A percentile compares a stretch with the other conserved stretches of the same genome.
These are phyloP conservation scores for Eimeria necatrix DNA, from an alignment of 169 alveolate species.

Conservation along the genomic window DNA sequence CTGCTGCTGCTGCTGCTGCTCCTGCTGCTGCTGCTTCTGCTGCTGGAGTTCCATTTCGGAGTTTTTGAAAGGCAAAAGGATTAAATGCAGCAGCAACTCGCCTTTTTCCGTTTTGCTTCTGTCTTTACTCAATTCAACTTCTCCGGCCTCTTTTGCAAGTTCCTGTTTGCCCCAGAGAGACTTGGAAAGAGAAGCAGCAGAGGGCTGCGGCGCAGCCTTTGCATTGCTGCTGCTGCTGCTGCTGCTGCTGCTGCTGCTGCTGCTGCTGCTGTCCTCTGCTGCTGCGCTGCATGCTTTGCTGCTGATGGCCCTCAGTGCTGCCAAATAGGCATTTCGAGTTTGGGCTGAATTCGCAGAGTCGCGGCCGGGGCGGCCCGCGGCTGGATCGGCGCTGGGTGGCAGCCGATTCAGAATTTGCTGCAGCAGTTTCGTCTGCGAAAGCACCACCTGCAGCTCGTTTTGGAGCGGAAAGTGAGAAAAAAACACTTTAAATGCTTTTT, in stretches of 20 bases:
- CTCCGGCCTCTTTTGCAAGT: too few species aligned
- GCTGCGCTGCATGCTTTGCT: neutral
- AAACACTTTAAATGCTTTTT: neutral
- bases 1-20: too few species aligned
- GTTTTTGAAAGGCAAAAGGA: too few species aligned
- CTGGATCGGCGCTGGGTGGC: neutral
- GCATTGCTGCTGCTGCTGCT: neutral
- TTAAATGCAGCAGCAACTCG: too few species aligned
- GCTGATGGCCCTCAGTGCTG: neutral
- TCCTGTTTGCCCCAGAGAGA: too few species aligned
- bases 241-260: neutral
- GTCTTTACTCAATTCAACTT: too few species aligned
- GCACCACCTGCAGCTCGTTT: neutral
- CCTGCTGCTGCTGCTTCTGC: too few species aligned
- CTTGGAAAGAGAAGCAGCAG: too few species aligned
- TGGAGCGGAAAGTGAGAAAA: neutral
- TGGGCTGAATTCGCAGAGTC: neutral
- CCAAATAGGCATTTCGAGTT: neutral
- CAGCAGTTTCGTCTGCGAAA: conserved; percentile 4
- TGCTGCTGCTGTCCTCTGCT: neutral
- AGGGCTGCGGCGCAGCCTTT: too few species aligned
- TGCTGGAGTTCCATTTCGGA: too few species aligned
- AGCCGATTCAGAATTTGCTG: neutral
- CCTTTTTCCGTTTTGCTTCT: too few species aligned
- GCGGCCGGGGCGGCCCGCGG: neutral